These are phyloP conservation scores for Cruciata laevipes DNA, from an alignment of 257 asterid species.

Conservation along the genomic window DNA sequence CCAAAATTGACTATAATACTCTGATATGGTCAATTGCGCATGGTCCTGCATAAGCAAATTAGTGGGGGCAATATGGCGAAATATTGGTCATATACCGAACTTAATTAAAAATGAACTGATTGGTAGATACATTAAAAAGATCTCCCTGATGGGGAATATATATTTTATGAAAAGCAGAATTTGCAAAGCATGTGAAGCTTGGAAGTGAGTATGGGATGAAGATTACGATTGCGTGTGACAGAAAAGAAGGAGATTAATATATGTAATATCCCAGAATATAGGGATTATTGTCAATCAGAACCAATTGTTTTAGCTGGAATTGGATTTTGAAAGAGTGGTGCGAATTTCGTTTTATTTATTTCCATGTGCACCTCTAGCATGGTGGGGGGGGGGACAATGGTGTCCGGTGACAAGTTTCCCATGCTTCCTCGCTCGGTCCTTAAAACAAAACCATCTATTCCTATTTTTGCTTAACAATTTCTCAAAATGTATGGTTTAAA, in stretches of 20 bases:
- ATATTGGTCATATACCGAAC: too few species aligned
- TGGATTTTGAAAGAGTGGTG: conserved; percentile 13
- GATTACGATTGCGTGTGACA: neutral
- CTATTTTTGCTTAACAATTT: too few species aligned
- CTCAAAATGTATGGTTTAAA: too few species aligned
- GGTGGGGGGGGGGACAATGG: conserved; percentile 29
- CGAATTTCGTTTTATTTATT: conserved; percentile 4
- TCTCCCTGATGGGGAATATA: neutral
- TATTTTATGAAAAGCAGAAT: neutral
- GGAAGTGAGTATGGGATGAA: conserved; percentile 6
- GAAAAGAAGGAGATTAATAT: neutral
- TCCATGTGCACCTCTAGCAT: conserved; percentile 27
- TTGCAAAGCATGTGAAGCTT: neutral
- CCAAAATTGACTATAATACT: too few species aligned
- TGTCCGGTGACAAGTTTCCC: conserved; percentile 12
- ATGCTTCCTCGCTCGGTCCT: neutral
- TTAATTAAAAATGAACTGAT: too few species aligned
- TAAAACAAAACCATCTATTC: neutral
- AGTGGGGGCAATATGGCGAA: too few species aligned
- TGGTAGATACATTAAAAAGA: too few species aligned
- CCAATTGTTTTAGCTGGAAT: conserved; percentile 7
- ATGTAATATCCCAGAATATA: conserved; percentile 10
- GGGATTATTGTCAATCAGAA: conserved; percentile 9
- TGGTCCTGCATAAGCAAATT: too few species aligned
- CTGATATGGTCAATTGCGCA: too few species aligned